Base-by-base conservation (phyloP, 1,284 basidiomycete species). In the Naganishia sp. region DNA sequence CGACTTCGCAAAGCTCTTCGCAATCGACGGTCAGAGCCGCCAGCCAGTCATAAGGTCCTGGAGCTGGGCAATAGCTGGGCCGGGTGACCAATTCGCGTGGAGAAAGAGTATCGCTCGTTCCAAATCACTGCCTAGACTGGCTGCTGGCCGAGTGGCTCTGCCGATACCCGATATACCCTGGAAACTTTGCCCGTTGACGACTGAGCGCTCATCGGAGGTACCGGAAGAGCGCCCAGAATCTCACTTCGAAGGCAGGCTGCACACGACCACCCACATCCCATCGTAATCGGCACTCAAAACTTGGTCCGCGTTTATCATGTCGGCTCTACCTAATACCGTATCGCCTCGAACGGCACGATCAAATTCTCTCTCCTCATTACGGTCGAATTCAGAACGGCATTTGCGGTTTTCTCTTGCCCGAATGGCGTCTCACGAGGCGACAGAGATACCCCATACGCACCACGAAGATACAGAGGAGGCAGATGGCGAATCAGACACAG, bases 351-450 rank as follows among this genome's bases (percentile, higher is more conserved):
- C 47, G 13, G 57, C n/a, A 17, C 46, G 57, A 10, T 61, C 57
- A 23, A 61, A 61, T 28, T 61, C 57, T 18, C 31, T 61, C 35
- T 61, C 57, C 28, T 61, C 57, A 39, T 4, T 61, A 9, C 57
- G 57, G 35, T 61, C 57, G 23, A 39, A 51, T 25, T 61, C 57
- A 21, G 57, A 61, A 15, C 57, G 57, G 7, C 57, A 61, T 28
- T 32, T 61, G 57, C 57, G 57, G 3, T 61, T 66, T n/a, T 68
- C 67, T 6, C 42, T 68, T 11, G 61, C 60, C 2, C 64, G 67
- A 2, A 68, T 68, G 67, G 67, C 65, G 3, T 63, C 60, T 11
- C 67, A 65, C 42, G 67, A 68, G 46, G 56, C 64, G n/a, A 57
- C 53, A 32, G 60, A 68, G n/a, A 32, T 62, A 31, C 51, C 52